phyloP scores from a whole-genome alignment of 768 basidiomycete genomes.

The Rhizopogon vesiculosus region DNA sequence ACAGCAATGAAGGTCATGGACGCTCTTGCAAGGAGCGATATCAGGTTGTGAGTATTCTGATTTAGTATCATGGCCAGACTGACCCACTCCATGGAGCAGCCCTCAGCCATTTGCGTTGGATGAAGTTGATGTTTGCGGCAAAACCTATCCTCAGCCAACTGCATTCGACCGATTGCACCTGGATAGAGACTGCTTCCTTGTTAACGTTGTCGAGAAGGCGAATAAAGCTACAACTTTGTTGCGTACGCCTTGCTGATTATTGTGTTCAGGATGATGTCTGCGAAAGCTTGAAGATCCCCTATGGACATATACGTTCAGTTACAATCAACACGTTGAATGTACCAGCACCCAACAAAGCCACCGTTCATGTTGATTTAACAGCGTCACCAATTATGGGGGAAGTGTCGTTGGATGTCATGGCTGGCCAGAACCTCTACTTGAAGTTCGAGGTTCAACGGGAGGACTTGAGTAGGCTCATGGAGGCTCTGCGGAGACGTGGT shows the following conservation, averaged over 20 bases:
- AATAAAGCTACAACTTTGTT: neutral
- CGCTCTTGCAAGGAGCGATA: constrained; percentile 38
- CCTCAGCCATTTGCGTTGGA: constrained; percentile 55
- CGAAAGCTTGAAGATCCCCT: constrained; percentile 48
- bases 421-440: constrained; percentile 20
- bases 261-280: constrained; percentile 38
- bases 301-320: constrained; percentile 25
- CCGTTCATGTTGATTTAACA: constrained; percentile 27
- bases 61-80: constrained; percentile 1
- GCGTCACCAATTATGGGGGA: constrained; percentile 36
- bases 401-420: constrained; percentile 17
- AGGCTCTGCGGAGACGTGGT: constrained; percentile 38
- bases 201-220: constrained; percentile 33
- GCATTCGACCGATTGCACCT: constrained; percentile 44
- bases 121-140: constrained; percentile 33
- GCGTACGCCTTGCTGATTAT: constrained; percentile 1
- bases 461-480: constrained; percentile 33
- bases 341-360: constrained; percentile 12
- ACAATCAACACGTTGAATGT: constrained; percentile 19
- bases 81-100: constrained; percentile 25
- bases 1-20: constrained; percentile 44
- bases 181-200: constrained; percentile 47
- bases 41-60: constrained; percentile 40
- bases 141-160: constrained; percentile 29
- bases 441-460: constrained; percentile 34